Percentiles rank a stretch among this genome's conserved stretches.
Conservation (phyloP, 805 yeast genomes). For the Spathaspora arborariae region DNA sequence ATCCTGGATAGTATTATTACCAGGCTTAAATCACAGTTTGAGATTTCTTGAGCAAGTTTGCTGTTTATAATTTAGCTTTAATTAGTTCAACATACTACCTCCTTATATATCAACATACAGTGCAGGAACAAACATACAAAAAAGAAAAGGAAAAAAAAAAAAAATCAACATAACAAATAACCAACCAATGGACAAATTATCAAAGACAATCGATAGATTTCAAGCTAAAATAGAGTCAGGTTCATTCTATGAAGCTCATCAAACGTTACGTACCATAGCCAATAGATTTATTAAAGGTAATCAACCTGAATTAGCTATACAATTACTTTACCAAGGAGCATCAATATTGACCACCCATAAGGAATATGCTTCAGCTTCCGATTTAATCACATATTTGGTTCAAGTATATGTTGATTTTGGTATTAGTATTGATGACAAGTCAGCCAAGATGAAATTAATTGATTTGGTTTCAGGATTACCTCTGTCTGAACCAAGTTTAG, state of each 20-base stretch:
- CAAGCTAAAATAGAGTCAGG: conserved; percentile 66
- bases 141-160: background rate
- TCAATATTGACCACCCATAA: conserved; percentile 61
- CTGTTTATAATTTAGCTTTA: background rate
- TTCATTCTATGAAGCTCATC: conserved; percentile 93
- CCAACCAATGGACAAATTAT: conserved; percentile 38
- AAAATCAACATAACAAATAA: background rate
- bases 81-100: too few species aligned
- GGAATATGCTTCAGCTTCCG: conserved; percentile 80
- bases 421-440: conserved; percentile 30
- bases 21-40: background rate
- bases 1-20: background rate
- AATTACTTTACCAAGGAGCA: conserved; percentile 69
- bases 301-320: conserved; percentile 68
- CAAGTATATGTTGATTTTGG: conserved; percentile 59
- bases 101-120: background rate
- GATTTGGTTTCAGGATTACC: conserved; percentile 45
- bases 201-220: conserved; percentile 61
- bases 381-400: conserved; percentile 67
- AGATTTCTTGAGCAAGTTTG: background rate
- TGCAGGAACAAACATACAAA: background rate
- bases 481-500: conserved; percentile 45
- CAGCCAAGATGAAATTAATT: conserved; percentile 44
- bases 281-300: conserved; percentile 74
- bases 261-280: conserved; percentile 84